Percentiles rank a stretch among this genome's conserved stretches.
These are phyloP conservation scores for Yamadazyma blattariae DNA, from an alignment of 1,139 yeast genomes.

Conservation along the genomic window DNA sequence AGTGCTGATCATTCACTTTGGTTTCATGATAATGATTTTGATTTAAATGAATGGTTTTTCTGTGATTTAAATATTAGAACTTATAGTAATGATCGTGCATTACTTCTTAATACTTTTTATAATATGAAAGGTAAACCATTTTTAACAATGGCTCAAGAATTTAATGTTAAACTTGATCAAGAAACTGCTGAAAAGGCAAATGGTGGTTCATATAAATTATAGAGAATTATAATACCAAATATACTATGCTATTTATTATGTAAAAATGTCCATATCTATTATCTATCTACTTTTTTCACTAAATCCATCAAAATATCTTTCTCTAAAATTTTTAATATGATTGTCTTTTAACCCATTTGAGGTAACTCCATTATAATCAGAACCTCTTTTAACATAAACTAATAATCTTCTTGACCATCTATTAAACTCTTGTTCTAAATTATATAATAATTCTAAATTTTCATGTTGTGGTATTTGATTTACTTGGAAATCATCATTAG, in stretches of 20 bases:
- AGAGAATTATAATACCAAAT: neutral
- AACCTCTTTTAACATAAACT: slow-evolving; percentile 72
- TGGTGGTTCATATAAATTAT: slow-evolving; percentile 12
- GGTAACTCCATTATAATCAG: slow-evolving; percentile 55
- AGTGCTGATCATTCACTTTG: slow-evolving; percentile 40
- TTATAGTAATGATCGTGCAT: slow-evolving; percentile 34
- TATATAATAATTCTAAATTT: slow-evolving; percentile 64
- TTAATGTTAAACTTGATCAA: slow-evolving; percentile 23
- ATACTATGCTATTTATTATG: neutral
- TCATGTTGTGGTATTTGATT: slow-evolving; percentile 79
- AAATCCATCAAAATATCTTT: slow-evolving; percentile 74
- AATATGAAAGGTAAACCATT: slow-evolving; percentile 24
- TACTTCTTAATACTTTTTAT: slow-evolving; percentile 27
- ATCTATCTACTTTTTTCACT: slow-evolving; percentile 29
- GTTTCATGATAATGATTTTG: slow-evolving; percentile 24
- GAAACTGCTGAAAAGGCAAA: slow-evolving; percentile 21
- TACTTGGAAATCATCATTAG: slow-evolving; percentile 79
- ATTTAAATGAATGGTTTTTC: slow-evolving; percentile 38
- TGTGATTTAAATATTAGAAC: slow-evolving; percentile 33
- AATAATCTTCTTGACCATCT: slow-evolving; percentile 89
- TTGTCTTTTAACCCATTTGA: slow-evolving; percentile 41
- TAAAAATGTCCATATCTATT: neutral
- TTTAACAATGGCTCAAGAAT: slow-evolving; percentile 34
- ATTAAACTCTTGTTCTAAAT: slow-evolving; percentile 83
- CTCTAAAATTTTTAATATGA: slow-evolving; percentile 63